Evolutionary conservation across 371 early-diverging fungal species (phyloP), one percentile per base, ranked within the genome.

Genomic region (Mycotypha africana): DNA sequence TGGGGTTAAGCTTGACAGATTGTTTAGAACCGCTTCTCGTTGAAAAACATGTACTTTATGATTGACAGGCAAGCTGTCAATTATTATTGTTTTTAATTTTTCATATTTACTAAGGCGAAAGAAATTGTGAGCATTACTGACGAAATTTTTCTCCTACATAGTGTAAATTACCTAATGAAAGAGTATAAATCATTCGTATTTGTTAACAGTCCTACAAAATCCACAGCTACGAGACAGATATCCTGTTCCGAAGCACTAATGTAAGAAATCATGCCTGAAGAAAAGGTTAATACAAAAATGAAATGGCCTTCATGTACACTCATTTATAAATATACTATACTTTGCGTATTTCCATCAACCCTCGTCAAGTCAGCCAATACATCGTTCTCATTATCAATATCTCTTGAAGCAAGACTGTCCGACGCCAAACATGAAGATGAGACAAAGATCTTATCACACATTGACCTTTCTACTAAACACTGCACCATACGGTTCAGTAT

Each of bases 161-260:
- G 11, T 11, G 11, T 28, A 43, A 43, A 43, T 43, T 43, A 43
- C 43, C 15, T 43, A 33, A 9, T 20, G 32, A 43, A 43, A 33
- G 32, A 31, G 19, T 43, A 28, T 19, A 43, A 31, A 21, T 42
- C 43, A 42, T 42, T 42, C 26, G 32, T 17, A 42, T 42, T 19
- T 30, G 43, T 42, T 42, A 32, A 42, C 32, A 32, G 32, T 31
- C 43, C 43, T 31, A 32, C 15, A 42, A 31, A 43, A 43, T 43
- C 43, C 32, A 43, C 19, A 43, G 43, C 43, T 43, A 43, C 43
- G 32, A 43, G 30, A n/a, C 43, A 43, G 32, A 30, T 19, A 43
- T 43, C 32, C 32, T 43, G 43, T 31, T 43, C 30, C 10, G 32
- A 12, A 32, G 32, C 32, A 43, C 32, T 43, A 10, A 43, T 28